These are phyloP conservation scores for Agapanthus africanus DNA, from an alignment of 106 monocot species.

Conservation along the genomic window DNA sequence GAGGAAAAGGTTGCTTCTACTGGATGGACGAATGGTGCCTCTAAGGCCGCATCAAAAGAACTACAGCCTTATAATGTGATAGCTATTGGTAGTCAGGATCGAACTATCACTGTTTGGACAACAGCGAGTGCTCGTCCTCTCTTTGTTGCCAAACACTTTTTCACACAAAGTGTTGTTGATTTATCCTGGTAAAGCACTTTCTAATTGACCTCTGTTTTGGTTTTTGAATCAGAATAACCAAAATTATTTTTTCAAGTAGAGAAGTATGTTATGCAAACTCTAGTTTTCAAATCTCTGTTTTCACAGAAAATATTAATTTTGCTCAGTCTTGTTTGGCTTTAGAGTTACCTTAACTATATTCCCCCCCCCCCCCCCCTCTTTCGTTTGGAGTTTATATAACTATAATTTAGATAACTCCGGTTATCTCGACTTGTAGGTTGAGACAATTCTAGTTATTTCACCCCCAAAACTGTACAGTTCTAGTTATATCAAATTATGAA, in stretches of 20 bases:
- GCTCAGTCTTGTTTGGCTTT: conserved; percentile 71
- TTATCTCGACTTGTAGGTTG: conserved; percentile 16
- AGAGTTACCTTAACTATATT: conserved; percentile 72
- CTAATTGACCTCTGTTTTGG: conserved; percentile 22
- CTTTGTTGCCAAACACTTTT: conserved; percentile 95
- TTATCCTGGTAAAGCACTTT: conserved; percentile 73
- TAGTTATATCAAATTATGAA: too few relatives aligned
- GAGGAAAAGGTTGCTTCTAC: conserved; percentile 48
- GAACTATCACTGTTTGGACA: conserved; percentile 98
- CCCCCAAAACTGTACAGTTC: too few relatives aligned
- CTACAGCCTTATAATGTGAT: conserved; percentile 94
- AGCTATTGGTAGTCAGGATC: conserved; percentile 96
- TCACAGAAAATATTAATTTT: conserved; percentile 33
- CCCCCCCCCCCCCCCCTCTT: conserved; percentile 55
- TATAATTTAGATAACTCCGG: too few relatives aligned
- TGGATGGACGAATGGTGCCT: conserved; percentile 76
- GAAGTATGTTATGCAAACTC: neutral
- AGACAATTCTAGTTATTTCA: neutral
- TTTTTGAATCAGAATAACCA: too few relatives aligned
- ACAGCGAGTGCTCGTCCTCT: conserved; percentile 95
- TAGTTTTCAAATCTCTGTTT: conserved; percentile 4
- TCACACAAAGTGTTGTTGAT: conserved; percentile 92
- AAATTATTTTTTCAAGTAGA: too few relatives aligned
- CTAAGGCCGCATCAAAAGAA: conserved; percentile 53
- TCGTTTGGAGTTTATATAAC: too few relatives aligned